Base-by-base conservation (phyloP, 176 grass and related monocot genomes). In the Pharus latifolius region DNA sequence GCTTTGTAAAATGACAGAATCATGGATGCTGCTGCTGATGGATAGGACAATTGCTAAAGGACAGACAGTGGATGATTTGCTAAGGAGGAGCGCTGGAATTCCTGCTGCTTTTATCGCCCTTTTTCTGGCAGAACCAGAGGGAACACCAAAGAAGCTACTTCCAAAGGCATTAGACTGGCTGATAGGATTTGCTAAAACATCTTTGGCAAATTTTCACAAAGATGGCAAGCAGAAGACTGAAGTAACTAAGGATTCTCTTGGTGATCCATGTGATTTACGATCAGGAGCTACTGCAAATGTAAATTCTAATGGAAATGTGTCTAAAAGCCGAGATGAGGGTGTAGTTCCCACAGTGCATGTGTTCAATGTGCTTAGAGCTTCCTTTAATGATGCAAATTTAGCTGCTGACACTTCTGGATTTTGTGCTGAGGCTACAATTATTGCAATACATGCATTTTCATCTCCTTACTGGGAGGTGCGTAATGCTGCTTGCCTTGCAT, bases 391-490 rank as follows among this genome's bases (percentile, higher is more conserved):
- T 30, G 81, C 89, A 24, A 98, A 93, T 84, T 87, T 98, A 83
- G 89, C 81, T 27, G 51, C 86, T 43, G 86, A 98, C 59, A 85
- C 89, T 64, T 92, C 86, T 50, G 94, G 94, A 58, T 98, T 98
- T 74, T 93, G 83, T 65, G 84, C 89, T 74, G 94, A 98, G 78
- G 94, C 94, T 67, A 90, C 83, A 56, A 85, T 98, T 77, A 78
- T 98, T 73, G 85, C 83, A 29, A 83, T 98, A 82, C 80, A 52
- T 19, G 91, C 89, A 61, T 92, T 98, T 81, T 90, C 78, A 62
- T 98, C 94, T 81, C 81, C 94, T 75, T 98, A 98, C 70, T 98
- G 94, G 94, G 94, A 98, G 81, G 87, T 98, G 29, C 74, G 89
- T 17, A 98, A 98, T 55, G 90, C 86, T 33, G 94, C 89, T 77